These are phyloP conservation scores for Botryosphaeria agaves DNA, from an alignment of 2,329 filamentous ascomycete genomes.

Conservation along the genomic window DNA sequence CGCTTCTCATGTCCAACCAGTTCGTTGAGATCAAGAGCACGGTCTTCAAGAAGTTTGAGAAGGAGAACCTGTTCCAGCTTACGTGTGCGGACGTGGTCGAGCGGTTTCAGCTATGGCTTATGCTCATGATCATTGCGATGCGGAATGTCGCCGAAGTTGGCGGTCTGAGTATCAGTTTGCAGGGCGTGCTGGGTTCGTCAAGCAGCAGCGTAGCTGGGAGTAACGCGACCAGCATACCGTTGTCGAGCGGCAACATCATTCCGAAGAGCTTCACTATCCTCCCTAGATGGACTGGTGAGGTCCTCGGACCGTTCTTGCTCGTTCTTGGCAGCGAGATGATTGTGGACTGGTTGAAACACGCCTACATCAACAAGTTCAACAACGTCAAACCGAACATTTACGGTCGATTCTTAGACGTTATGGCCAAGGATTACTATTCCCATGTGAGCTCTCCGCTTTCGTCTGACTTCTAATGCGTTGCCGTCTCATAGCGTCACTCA, in stretches of 20 bases:
- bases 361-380: conserved; percentile 97
- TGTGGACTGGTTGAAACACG: conserved; percentile 93
- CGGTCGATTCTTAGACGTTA: conserved; percentile 72
- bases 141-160: conserved; percentile 94
- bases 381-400: conserved; percentile 88
- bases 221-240: conserved; percentile 36
- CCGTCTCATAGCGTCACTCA: conserved; percentile 3
- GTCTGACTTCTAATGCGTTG: neutral
- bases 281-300: conserved; percentile 73
- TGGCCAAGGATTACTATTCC: conserved; percentile 96
- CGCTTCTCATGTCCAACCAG: conserved; percentile 86
- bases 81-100: conserved; percentile 95
- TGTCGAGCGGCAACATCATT: conserved; percentile 55
- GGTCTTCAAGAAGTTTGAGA: conserved; percentile 97
- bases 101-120: conserved; percentile 92
- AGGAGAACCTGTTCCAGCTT: conserved; percentile 91
- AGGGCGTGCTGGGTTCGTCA: conserved; percentile 7
- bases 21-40: conserved; percentile 98
- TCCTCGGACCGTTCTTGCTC: conserved; percentile 81
- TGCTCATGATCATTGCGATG: conserved; percentile 89
- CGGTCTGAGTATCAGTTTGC: conserved; percentile 43
- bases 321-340: conserved; percentile 94
- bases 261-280: conserved; percentile 84
- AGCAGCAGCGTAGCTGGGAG: conserved; percentile 10
- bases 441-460: conserved; percentile 39